phyloP scores from a whole-genome alignment of 2,329 filamentous ascomycete species.

The Ascochyta viciae-villosae region DNA sequence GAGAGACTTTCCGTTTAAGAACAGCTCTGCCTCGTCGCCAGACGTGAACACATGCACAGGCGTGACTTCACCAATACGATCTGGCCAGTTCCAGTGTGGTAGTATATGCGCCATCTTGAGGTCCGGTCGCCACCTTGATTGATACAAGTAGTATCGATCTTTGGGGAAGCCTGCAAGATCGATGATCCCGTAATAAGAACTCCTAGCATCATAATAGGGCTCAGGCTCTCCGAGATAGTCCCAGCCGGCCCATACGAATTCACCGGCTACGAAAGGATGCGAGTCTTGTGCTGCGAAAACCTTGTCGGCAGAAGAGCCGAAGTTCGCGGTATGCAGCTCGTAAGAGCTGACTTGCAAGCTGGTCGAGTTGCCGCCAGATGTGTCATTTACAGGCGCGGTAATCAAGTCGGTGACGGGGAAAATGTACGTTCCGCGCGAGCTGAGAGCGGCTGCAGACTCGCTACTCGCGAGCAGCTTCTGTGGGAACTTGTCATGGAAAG shows the following conservation, averaged over 20 bases:
- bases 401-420: constrained; percentile 56
- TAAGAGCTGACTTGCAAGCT: constrained; percentile 55
- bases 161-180: constrained; percentile 66
- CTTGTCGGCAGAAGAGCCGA: constrained; percentile 59
- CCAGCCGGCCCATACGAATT: constrained; percentile 59
- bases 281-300: constrained; percentile 58
- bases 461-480: constrained; percentile 50
- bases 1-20: constrained; percentile 58
- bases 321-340: constrained; percentile 57
- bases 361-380: constrained; percentile 46
- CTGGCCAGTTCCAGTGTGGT: constrained; percentile 64
- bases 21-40: constrained; percentile 63
- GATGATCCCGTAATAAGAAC: constrained; percentile 64
- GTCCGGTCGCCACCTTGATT: constrained; percentile 60
- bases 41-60: constrained; percentile 63
- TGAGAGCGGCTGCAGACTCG: constrained; percentile 50
- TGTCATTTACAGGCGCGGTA: constrained; percentile 47
- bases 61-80: constrained; percentile 56
- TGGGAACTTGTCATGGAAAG: constrained; percentile 55
- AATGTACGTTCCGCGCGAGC: constrained; percentile 60
- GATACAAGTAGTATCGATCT: constrained; percentile 64
- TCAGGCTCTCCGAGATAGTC: constrained; percentile 53
- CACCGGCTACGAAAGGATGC: constrained; percentile 59
- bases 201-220: constrained; percentile 57
- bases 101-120: constrained; percentile 60